A percentile compares a stretch with the other conserved stretches of the same genome.
phyloP scores from a whole-genome alignment of 495 filamentous ascomycete genomes.

The Xeromyces bisporus region DNA sequence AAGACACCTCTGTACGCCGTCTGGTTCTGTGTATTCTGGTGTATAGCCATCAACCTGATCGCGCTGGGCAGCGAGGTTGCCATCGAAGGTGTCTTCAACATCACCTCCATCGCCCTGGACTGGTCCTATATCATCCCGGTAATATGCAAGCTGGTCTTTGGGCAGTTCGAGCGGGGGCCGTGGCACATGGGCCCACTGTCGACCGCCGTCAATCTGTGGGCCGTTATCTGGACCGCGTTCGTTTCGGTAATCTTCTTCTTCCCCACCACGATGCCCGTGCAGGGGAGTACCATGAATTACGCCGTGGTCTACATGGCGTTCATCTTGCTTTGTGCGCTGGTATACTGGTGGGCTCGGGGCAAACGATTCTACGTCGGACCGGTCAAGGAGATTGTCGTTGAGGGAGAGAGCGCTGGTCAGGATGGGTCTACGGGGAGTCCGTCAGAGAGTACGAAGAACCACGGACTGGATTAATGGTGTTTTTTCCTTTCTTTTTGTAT shows the following conservation, averaged over 20 bases:
- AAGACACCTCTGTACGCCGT: slow-evolving; percentile 43
- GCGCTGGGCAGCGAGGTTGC: slow-evolving; percentile 44
- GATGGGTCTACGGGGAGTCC: neutral
- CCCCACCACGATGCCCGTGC: slow-evolving; percentile 38
- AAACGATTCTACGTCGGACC: slow-evolving; percentile 36
- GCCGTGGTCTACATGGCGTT: slow-evolving; percentile 28
- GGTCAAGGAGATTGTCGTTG: slow-evolving; percentile 15
- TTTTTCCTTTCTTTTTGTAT: no score
- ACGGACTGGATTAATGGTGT: no score
- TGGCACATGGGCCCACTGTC: slow-evolving; percentile 39
- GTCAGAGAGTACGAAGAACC: no score
- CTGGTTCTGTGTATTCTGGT: slow-evolving; percentile 39
- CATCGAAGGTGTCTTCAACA: slow-evolving; percentile 45
- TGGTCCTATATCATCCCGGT: slow-evolving; percentile 46
- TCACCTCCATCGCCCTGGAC: slow-evolving; percentile 46
- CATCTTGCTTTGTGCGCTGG: slow-evolving; percentile 24
- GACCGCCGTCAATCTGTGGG: slow-evolving; percentile 31
- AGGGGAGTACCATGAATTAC: slow-evolving; percentile 29
- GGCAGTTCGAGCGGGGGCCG: slow-evolving; percentile 40
- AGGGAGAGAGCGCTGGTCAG: neutral
- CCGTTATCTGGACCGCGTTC: slow-evolving; percentile 42
- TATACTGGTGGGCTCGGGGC: slow-evolving; percentile 36
- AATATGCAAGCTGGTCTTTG: slow-evolving; percentile 40
- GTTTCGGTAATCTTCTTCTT: slow-evolving; percentile 44
- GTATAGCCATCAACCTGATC: slow-evolving; percentile 44